These are phyloP conservation scores for Coleophoma eucalyptorum DNA, from an alignment of 2,329 filamentous ascomycete genomes.

Conservation along the genomic window DNA sequence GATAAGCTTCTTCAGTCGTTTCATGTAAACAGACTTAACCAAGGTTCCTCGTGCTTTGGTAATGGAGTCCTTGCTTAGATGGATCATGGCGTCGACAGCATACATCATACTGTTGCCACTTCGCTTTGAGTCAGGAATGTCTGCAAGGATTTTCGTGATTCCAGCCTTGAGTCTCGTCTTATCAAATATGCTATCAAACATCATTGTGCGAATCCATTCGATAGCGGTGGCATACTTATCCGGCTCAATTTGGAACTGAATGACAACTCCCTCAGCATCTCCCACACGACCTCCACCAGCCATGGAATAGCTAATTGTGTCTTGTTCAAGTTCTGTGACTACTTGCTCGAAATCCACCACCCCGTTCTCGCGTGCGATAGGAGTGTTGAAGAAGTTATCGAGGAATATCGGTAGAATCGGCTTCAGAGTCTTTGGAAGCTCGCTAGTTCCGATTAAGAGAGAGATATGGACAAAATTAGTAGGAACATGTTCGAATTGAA, in stretches of 20 bases:
- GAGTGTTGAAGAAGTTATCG: conserved; percentile 93
- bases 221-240: conserved; percentile 83
- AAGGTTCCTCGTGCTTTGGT: conserved; percentile 76
- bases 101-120: conserved; percentile 68
- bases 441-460: conserved; percentile 73
- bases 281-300: conserved; percentile 64
- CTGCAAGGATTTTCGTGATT: conserved; percentile 79
- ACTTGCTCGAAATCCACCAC: conserved; percentile 86
- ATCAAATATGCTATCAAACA: conserved; percentile 89
- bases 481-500: conserved; percentile 95
- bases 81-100: conserved; percentile 71
- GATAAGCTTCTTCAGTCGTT: conserved; percentile 77
- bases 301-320: conserved; percentile 82
- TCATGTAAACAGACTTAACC: conserved; percentile 83
- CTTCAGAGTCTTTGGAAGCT: conserved; percentile 76
- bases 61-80: conserved; percentile 73
- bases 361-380: conserved; percentile 72
- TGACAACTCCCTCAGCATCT: conserved; percentile 76
- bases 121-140: conserved; percentile 89
- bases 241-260: conserved; percentile 82
- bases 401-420: conserved; percentile 81
- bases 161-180: conserved; percentile 57
- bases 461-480: conserved; percentile 89
- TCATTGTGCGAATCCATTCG: conserved; percentile 78
- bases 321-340: conserved; percentile 83